These are phyloP conservation scores for Rhizophagus clarus DNA, from an alignment of 192 early-diverging fungal genomes.

Conservation along the genomic window DNA sequence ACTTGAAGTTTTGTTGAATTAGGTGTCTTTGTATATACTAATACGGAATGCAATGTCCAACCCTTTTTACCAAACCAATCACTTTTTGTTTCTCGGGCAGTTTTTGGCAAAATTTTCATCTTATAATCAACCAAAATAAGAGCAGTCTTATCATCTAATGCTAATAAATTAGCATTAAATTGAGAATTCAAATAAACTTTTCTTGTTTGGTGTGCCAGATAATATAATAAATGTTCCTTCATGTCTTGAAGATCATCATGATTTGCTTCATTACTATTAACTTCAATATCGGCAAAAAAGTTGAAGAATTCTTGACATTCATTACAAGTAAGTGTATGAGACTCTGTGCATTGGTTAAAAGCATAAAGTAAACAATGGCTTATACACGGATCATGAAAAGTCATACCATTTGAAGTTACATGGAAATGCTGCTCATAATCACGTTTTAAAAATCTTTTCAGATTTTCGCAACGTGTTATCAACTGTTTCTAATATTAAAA, in stretches of 20 bases:
- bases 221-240: neutral
- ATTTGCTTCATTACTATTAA: neutral
- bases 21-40: neutral
- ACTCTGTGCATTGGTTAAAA: neutral
- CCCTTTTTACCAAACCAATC: no score
- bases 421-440: neutral
- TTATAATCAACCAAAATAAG: constrained; percentile 13
- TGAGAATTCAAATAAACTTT: no score
- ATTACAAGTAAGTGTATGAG: neutral
- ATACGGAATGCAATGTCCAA: neutral
- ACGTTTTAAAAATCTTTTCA: neutral
- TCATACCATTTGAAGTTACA: neutral
- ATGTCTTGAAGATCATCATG: neutral
- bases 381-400: neutral
- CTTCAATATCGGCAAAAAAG: neutral
- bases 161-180: neutral
- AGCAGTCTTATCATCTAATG: neutral
- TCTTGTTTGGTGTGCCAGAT: neutral
- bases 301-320: constrained; percentile 1
- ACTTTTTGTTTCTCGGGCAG: neutral
- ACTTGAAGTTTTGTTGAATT: no score
- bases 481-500: constrained; percentile 2
- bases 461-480: neutral
- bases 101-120: constrained; percentile 9
- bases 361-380: neutral